Evolutionary conservation across 495 filamentous ascomycete species (phyloP), one percentile per base, ranked within the genome.

Genomic region (Aspergillus cristatus): DNA sequence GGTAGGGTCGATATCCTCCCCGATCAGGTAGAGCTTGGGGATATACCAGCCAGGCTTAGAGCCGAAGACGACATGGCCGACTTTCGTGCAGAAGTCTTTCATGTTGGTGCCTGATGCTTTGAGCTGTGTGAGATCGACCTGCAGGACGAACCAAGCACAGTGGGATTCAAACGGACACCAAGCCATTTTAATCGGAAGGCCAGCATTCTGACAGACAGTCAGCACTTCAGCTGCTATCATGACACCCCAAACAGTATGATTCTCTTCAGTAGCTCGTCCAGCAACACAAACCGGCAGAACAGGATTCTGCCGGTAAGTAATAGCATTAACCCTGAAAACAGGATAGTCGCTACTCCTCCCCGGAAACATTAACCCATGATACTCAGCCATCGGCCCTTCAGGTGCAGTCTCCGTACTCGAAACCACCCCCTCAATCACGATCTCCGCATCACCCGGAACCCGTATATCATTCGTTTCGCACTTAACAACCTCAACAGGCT

Each of bases 401-500:
- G 43, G 42, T 1, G 41, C 60, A 1, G 47, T 53, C 22, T 63
- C 56, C 7, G 46, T 45, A 3, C 55, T 55, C 0, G 60, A 63
- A n/a, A 62, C 20, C 0, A 49, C 53, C 7, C 63, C 63, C 25
- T 64, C 63, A 3, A 67, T 18, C 0, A 67, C 55, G 22, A 67
- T 60, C 25, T 67, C 63, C 0, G 58, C 43, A 38, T 62, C 56
- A 1, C 55, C 63, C 1, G 63, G 63, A 32, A 67, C 57, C 7
- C 39, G 39, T 6, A 65, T 32, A 16, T 57, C 47, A 28, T 61
- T 67, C 1, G 58, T 61, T 12, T 67, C 63, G 34, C 60, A 65
- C 33, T 67, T 61, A 3, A 57, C 54, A 7, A 67, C 47, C 12
- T 63, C 52, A 10, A 67, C 24, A 0, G 58, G 40, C 2, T 42